Evolutionary conservation across 768 basidiomycete species (phyloP), one percentile per base, ranked within the genome.

Genomic region (Amanita pallidorosea): DNA sequence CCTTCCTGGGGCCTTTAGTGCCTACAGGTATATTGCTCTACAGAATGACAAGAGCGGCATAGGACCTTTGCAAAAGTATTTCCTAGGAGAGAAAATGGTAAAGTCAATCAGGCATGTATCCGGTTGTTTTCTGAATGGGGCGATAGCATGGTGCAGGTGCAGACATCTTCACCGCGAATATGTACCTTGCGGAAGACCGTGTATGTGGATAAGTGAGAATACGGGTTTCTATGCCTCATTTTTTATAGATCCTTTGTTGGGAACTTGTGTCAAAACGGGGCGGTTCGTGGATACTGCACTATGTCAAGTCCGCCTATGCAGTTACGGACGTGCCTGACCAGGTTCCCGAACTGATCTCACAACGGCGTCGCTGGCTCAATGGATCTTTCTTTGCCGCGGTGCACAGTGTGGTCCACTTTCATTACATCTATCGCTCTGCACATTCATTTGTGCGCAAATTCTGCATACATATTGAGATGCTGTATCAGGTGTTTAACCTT

Each of bases 331-430:
- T 96, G 1, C 94, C 94, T 0, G 92, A 96, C 61, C 83, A 89
- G 60, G 86, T 95, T 15, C 90, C 95, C 0, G 95, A 97, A 63
- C 68, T 98, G 54, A 91, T 99, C 58, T 89, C 89, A 0, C 95
- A 98, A 62, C 85, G 95, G 46, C 79, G 95, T 34, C 84, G 94
- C 36, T 98, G 95, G 95, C 76, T 99, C 23, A 97, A 97, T 64
- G 92, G 95, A 12, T 94, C 91, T 3, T 98, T 99, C 81, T 99
- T 99, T 66, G 96, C 94, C 8, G 90, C 88, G 0, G 81, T 98
- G 13, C 93, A 98, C 68, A 83, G 85, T 52, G 87, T 82, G 4
- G 74, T 93, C 56, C 90, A 98, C 63, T 98, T 99, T 67, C 83
- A 88, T 56, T 97, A 97, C 62, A 79, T 99, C 36, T 98, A 98